A percentile compares a stretch with the other conserved stretches of the same genome.
Evolutionary conservation across 805 yeast genomes (phyloP).

Genomic region (Wickerhamomyces kurtzmanii): DNA sequence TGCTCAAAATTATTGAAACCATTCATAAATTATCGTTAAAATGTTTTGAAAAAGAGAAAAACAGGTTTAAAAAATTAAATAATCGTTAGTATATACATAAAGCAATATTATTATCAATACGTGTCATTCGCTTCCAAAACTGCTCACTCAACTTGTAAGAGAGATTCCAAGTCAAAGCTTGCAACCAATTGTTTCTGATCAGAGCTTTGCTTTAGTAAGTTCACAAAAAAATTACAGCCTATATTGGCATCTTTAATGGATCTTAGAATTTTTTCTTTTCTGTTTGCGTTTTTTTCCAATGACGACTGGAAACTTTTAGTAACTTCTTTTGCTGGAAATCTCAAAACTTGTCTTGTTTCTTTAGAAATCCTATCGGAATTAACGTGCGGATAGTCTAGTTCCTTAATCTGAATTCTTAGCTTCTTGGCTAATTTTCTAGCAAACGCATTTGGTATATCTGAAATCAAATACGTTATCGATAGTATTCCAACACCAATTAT

Average conservation of each 20-base stretch:
- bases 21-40: no score
- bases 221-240: slow-evolving; percentile 44
- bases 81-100: no score
- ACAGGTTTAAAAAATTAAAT: no score
- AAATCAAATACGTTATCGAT: slow-evolving; percentile 51
- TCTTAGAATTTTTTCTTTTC: slow-evolving; percentile 44
- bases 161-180: slow-evolving; percentile 30
- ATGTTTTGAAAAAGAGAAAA: no score
- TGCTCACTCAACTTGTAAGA: slow-evolving; percentile 3
- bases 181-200: slow-evolving; percentile 31
- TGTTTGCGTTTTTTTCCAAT: slow-evolving; percentile 49
- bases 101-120: no score
- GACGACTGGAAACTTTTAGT: slow-evolving; percentile 56
- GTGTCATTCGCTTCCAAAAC: no score
- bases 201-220: slow-evolving; percentile 32
- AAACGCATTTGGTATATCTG: slow-evolving; percentile 83
- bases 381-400: slow-evolving; percentile 65
- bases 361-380: slow-evolving; percentile 73
- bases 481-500: slow-evolving; percentile 39
- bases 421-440: slow-evolving; percentile 75
- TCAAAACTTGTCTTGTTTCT: slow-evolving; percentile 76
- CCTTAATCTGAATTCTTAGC: slow-evolving; percentile 50
- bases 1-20: no score
- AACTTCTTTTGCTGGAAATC: slow-evolving; percentile 77
- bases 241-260: slow-evolving; percentile 46